phyloP scores from a whole-genome alignment of 495 filamentous ascomycete genomes.

The Ascodesmis nigricans region DNA sequence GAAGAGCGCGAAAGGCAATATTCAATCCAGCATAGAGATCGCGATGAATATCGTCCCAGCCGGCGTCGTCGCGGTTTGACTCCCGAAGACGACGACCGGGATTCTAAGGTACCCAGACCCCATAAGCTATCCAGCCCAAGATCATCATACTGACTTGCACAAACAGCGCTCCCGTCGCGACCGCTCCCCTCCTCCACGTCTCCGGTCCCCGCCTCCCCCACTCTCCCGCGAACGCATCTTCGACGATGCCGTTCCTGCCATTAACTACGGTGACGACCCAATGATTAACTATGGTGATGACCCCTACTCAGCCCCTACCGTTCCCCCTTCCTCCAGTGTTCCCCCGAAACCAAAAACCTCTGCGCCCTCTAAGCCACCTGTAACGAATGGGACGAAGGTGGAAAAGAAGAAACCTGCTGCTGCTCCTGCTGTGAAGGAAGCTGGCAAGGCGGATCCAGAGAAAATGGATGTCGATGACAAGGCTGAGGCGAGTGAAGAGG shows the following conservation, averaged over 20 bases:
- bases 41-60: conserved; percentile 45
- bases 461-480: conserved; percentile 23
- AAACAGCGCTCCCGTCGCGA: conserved; percentile 41
- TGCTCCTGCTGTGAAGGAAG: conserved; percentile 1
- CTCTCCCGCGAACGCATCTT: conserved; percentile 25
- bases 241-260: conserved; percentile 5
- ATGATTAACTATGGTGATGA: conserved; percentile 6
- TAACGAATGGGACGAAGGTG: neutral
- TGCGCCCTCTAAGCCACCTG: conserved; percentile 33
- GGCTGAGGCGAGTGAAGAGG: conserved; percentile 66
- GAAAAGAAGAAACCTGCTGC: neutral
- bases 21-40: conserved; percentile 62
- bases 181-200: conserved; percentile 32
- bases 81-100: conserved; percentile 43
- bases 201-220: conserved; percentile 31
- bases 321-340: conserved; percentile 28
- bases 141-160: conserved; percentile 7
- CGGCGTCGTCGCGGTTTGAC: conserved; percentile 48
- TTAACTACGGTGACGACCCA: conserved; percentile 7
- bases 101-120: conserved; percentile 31
- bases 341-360: conserved; percentile 41
- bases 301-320: conserved; percentile 24
- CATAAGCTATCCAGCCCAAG: neutral
- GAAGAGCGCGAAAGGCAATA: conserved; percentile 71
- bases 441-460: conserved; percentile 6